These are phyloP conservation scores for Micractinium sp. DNA, from an alignment of 139 green algal genomes.

Conservation along the genomic window DNA sequence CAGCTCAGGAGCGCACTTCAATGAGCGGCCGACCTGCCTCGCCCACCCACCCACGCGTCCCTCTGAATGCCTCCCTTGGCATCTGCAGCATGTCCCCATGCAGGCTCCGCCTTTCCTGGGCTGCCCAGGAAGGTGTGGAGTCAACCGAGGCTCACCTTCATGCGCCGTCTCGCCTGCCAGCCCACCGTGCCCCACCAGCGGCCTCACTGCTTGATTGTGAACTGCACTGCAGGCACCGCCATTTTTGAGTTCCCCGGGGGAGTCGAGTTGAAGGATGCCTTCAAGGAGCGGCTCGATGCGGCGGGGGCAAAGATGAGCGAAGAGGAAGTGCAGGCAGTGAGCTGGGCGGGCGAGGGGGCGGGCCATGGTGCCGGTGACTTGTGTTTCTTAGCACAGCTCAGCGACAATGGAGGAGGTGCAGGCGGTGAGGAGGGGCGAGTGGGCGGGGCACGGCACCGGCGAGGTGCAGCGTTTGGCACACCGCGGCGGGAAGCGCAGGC, in stretches of 20 bases:
- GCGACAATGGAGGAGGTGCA: background rate
- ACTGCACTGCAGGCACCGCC: constrained; percentile 14
- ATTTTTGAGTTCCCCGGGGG: constrained; percentile 17
- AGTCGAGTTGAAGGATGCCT: constrained; percentile 14
- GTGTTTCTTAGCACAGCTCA: too few relatives aligned
- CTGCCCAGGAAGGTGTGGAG: background rate
- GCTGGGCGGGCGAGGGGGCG: background rate
- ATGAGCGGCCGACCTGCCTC: too few relatives aligned
- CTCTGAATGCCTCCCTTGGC: too few relatives aligned
- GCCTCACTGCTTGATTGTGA: background rate
- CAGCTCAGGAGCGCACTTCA: too few relatives aligned
- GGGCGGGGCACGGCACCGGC: too few relatives aligned
- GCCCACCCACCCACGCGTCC: background rate
- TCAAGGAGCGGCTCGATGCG: constrained; percentile 9
- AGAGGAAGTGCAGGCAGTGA: constrained; percentile 17
- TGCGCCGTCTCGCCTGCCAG: too few relatives aligned
- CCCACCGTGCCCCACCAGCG: too few relatives aligned
- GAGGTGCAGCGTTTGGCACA: too few relatives aligned
- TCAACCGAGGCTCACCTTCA: too few relatives aligned
- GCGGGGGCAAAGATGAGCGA: constrained; percentile 3
- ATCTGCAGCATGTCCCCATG: background rate
- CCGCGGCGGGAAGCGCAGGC: constrained; percentile 7
- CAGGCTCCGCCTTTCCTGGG: background rate
- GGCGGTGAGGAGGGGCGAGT: background rate
- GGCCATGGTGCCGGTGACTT: too few relatives aligned